Base-by-base conservation (phyloP, 306 rosid genomes). In the Casuarina cunninghamiana region DNA sequence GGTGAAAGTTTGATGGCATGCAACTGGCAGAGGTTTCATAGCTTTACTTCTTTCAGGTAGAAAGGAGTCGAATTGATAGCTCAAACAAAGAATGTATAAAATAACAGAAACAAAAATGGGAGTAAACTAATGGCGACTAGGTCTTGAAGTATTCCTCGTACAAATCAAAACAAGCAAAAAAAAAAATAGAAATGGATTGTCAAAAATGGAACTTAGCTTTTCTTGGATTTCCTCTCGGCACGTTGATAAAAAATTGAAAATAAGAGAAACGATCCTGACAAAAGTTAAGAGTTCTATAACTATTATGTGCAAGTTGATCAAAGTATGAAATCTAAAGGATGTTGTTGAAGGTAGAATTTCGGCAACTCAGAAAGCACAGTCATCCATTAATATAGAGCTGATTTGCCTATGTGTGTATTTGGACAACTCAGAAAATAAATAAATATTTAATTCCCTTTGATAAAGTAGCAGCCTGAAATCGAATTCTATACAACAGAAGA, bases 301-400 rank as follows among this genome's bases (percentile, higher is more conserved):
- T 21, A 67, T 67, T 67, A 67, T 8, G 48, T 67, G 10, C 12
- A 67, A n/a, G 32, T 17, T 65, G 32, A 26, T 26, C 32, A 26
- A 26, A 26, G 32, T 26, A 0, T 26, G 32, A 66, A 66, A 66
- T 35, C 12, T 9, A 66, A 7, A 17, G 35, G 50, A 43, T 6
- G n/a, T 66, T 66, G 6, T 17, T 41, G 16, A 41, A 15, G 32
- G 35, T 19, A 2, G 12, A 66, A 6, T 16, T 66, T 42, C 42
- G 32, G 48, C 2, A 66, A 41, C 50, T 66, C 71, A 66, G 71
- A 66, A 66, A 66, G 71, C 5, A 16, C 49, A 41, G 71, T 39
- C 32, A 66, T 41, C 71, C 26, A 66, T 11, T 61, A 35, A 11
- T n/a, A 61, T n/a, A 32, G 11, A 41, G 5, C 3, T 39, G 10